Evolutionary conservation across 1,139 yeast species (phyloP).

Genomic region (Candida gigantensis): DNA sequence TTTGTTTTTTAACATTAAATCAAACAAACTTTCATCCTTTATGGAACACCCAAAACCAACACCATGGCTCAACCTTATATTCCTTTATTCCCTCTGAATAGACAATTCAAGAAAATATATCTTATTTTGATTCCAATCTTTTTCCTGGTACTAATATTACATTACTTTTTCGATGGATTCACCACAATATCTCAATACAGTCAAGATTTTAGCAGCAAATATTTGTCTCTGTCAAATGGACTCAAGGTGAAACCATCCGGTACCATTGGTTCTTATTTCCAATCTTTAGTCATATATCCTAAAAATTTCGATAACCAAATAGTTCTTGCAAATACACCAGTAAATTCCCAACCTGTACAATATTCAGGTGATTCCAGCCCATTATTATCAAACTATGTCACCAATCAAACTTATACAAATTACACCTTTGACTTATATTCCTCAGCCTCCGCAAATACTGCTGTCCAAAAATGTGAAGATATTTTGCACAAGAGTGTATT

Average conservation of each 20-base stretch:
- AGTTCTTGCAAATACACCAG: background rate
- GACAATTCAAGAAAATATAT: constrained; percentile 1
- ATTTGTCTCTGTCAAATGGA: too few species aligned
- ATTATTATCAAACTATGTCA: constrained; percentile 1
- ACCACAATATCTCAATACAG: background rate
- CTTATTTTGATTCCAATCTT: background rate
- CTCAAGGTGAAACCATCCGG: background rate
- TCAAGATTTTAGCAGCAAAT: background rate
- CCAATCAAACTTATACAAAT: constrained; percentile 6
- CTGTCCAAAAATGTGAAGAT: background rate
- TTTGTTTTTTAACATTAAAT: too few species aligned
- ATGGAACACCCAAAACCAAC: too few species aligned
- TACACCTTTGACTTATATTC: constrained; percentile 7
- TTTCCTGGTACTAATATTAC: background rate
- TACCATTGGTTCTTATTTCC: background rate
- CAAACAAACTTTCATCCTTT: too few species aligned
- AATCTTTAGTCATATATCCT: background rate
- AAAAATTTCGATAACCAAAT: constrained; percentile 1
- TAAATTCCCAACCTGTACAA: background rate
- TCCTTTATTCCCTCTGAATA: background rate
- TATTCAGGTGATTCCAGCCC: background rate
- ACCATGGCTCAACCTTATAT: background rate
- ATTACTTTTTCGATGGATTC: constrained; percentile 1
- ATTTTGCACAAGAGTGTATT: background rate
- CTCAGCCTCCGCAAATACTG: background rate